Evolutionary conservation across 805 yeast genomes (phyloP).

Genomic region (Tetrapisispora pingtungensis): DNA sequence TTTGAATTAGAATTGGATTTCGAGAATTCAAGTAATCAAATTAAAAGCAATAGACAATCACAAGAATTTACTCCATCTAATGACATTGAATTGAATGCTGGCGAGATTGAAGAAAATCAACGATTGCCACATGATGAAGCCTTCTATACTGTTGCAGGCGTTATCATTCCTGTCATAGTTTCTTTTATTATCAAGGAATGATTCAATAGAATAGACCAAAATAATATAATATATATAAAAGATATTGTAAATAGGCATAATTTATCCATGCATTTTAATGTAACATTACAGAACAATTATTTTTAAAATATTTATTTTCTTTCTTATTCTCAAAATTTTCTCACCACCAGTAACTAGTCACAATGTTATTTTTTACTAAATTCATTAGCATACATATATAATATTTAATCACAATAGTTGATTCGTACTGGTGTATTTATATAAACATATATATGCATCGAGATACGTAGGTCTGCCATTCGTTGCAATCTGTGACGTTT

Average conservation of each 20-base stretch:
- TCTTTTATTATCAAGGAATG: slow-evolving; percentile 15
- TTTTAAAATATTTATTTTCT: too few relatives aligned
- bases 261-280: background rate
- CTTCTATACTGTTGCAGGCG: slow-evolving; percentile 20
- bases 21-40: background rate
- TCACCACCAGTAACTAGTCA: too few relatives aligned
- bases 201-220: background rate
- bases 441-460: too few relatives aligned
- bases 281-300: too few relatives aligned
- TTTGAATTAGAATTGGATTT: background rate
- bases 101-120: background rate
- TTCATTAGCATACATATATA: too few relatives aligned
- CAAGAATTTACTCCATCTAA: background rate
- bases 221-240: background rate
- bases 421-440: too few relatives aligned
- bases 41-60: background rate
- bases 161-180: slow-evolving; percentile 20
- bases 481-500: background rate
- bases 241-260: background rate
- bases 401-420: too few relatives aligned
- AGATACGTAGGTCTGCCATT: too few relatives aligned
- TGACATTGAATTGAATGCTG: background rate
- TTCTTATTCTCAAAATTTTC: too few relatives aligned
- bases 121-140: slow-evolving; percentile 11
- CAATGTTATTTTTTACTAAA: too few relatives aligned